Evolutionary conservation across 352 stramenopile species (phyloP).

Genomic region (Paralagenidium karlingii): DNA sequence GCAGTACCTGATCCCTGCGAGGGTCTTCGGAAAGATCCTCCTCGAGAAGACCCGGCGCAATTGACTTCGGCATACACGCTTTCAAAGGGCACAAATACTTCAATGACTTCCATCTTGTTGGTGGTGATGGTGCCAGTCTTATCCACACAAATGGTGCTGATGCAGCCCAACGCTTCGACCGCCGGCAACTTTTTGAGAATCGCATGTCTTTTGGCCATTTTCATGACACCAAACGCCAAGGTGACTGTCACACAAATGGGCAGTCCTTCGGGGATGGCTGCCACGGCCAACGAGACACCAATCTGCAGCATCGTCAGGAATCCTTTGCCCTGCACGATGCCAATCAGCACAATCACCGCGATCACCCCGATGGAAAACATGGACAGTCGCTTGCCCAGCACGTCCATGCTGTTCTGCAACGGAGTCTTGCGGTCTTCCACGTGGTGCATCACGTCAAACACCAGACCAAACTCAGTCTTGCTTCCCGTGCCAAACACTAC

Average conservation of each 20-base stretch:
- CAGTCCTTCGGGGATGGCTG: conserved; percentile 65
- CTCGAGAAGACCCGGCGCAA: conserved; percentile 16
- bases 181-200: conserved; percentile 85
- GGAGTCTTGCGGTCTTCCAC: conserved; percentile 91
- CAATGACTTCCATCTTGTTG: conserved; percentile 78
- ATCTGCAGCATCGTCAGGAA: conserved; percentile 95
- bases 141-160: conserved; percentile 88
- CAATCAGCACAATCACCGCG: conserved; percentile 88
- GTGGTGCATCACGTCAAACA: conserved; percentile 90
- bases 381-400: conserved; percentile 91
- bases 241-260: conserved; percentile 77
- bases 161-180: conserved; percentile 79
- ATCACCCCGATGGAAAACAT: conserved; percentile 91
- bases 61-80: conserved; percentile 57
- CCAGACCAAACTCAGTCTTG: conserved; percentile 92
- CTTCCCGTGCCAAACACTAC: conserved; percentile 91
- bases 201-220: conserved; percentile 75
- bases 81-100: conserved; percentile 73
- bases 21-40: too few relatives aligned
- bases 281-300: conserved; percentile 80
- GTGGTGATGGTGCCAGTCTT: conserved; percentile 94
- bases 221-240: conserved; percentile 69
- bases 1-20: not conserved
- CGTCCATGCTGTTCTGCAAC: conserved; percentile 93
- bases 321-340: conserved; percentile 84